phyloP scores from a whole-genome alignment of 331 rosid genomes.

The Arachis monticola region DNA sequence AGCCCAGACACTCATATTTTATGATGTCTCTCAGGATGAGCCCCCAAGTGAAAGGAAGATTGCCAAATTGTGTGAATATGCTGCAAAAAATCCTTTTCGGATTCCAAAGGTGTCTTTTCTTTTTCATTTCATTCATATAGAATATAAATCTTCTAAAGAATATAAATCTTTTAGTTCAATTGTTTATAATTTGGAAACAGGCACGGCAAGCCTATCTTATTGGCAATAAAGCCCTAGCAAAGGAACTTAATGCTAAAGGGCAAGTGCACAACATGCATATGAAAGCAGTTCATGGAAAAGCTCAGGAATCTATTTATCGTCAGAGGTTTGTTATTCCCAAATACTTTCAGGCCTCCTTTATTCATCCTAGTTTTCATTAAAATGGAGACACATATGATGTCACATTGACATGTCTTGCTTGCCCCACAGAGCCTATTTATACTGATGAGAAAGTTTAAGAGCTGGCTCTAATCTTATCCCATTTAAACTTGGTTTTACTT shows the following conservation, averaged over 20 bases:
- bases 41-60: too few species aligned
- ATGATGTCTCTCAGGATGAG: too few species aligned
- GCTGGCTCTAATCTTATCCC: background rate
- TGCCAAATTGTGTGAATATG: too few species aligned
- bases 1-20: too few species aligned
- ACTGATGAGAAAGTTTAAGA: constrained; percentile 14
- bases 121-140: too few species aligned
- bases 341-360: constrained; percentile 26
- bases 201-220: constrained; percentile 86
- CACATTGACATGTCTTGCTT: constrained; percentile 9
- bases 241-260: constrained; percentile 83
- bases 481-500: background rate
- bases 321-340: constrained; percentile 72
- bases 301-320: constrained; percentile 86
- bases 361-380: background rate
- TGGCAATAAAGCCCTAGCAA: constrained; percentile 86
- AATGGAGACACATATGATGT: background rate
- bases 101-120: too few species aligned
- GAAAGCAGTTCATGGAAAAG: constrained; percentile 94
- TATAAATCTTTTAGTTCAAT: constrained; percentile 17
- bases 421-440: constrained; percentile 6
- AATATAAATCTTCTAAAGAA: too few species aligned
- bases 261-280: constrained; percentile 82
- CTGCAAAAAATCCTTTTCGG: too few species aligned
- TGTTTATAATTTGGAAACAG: constrained; percentile 51